Evolutionary conservation across 768 basidiomycete species (phyloP).

Genomic region (Coprinellus micaceus): DNA sequence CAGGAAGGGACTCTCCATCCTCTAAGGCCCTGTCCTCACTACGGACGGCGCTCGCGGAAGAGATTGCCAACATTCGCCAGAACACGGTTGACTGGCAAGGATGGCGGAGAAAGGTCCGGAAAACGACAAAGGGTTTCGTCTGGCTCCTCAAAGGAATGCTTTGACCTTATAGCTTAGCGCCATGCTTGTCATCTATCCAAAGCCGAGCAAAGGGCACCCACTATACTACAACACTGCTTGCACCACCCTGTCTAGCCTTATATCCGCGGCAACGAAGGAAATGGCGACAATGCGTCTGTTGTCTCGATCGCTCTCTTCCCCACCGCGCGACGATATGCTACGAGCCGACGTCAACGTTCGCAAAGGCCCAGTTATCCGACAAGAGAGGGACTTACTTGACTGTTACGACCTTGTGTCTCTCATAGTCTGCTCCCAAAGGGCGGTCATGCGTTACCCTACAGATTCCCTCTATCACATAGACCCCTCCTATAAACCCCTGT

Average conservation of each 20-base stretch:
- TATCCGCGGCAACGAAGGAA: background rate
- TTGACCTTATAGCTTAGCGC: slow-evolving; percentile 35
- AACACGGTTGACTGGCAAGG: slow-evolving; percentile 60
- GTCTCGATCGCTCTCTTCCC: background rate
- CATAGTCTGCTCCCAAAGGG: background rate
- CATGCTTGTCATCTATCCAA: too few species aligned
- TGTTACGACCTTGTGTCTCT: slow-evolving; percentile 2
- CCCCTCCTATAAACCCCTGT: slow-evolving; percentile 3
- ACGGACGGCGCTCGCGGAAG: slow-evolving; percentile 46
- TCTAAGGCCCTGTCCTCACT: slow-evolving; percentile 25
- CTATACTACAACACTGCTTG: background rate
- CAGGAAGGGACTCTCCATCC: background rate
- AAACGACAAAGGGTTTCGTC: slow-evolving; percentile 61
- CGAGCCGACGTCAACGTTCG: too few species aligned
- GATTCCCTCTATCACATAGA: slow-evolving; percentile 7
- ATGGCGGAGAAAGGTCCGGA: slow-evolving; percentile 51
- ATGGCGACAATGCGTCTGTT: background rate
- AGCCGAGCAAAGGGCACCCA: too few species aligned
- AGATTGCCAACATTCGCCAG: slow-evolving; percentile 48
- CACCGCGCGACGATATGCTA: background rate
- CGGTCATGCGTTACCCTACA: background rate
- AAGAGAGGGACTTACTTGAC: slow-evolving; percentile 6
- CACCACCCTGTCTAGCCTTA: background rate
- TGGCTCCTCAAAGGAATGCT: slow-evolving; percentile 68
- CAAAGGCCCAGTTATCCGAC: too few species aligned